phyloP scores from a whole-genome alignment of 2,329 filamentous ascomycete species.

The Colletotrichum lupini region DNA sequence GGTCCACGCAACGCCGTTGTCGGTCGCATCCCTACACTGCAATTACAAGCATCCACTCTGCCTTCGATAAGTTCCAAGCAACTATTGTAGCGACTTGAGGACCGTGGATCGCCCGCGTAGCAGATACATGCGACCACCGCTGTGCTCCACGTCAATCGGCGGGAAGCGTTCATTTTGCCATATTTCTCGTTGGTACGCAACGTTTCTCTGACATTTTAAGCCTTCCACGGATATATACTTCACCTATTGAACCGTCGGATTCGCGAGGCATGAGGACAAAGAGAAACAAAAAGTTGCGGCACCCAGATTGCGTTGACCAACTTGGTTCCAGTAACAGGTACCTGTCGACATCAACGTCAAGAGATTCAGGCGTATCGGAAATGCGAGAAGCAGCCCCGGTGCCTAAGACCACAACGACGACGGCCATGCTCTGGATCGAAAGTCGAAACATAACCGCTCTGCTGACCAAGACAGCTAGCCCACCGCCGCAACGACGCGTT shows the following conservation, averaged over 20 bases:
- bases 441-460: conserved; percentile 9
- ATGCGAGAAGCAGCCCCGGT: neutral
- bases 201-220: neutral
- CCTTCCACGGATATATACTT: neutral
- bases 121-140: conserved; percentile 11
- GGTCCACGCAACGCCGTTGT: conserved; percentile 21
- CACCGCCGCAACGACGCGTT: neutral
- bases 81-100: conserved; percentile 22
- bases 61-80: conserved; percentile 24
- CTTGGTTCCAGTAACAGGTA: neutral
- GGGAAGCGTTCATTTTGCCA: neutral
- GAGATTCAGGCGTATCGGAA: neutral
- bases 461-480: conserved; percentile 7
- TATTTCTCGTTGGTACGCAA: neutral
- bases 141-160: neutral
- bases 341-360: neutral
- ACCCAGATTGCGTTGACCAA: neutral
- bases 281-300: no score
- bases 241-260: neutral
- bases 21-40: conserved; percentile 21
- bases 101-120: conserved; percentile 14
- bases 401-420: neutral
- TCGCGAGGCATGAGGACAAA: neutral
- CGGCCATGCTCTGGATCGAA: conserved; percentile 7
- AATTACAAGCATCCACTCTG: conserved; percentile 27